A percentile compares a stretch with the other conserved stretches of the same genome.
Conservation (phyloP, 2,329 filamentous ascomycete species). For the Neopestalotiopsis clavispora region DNA sequence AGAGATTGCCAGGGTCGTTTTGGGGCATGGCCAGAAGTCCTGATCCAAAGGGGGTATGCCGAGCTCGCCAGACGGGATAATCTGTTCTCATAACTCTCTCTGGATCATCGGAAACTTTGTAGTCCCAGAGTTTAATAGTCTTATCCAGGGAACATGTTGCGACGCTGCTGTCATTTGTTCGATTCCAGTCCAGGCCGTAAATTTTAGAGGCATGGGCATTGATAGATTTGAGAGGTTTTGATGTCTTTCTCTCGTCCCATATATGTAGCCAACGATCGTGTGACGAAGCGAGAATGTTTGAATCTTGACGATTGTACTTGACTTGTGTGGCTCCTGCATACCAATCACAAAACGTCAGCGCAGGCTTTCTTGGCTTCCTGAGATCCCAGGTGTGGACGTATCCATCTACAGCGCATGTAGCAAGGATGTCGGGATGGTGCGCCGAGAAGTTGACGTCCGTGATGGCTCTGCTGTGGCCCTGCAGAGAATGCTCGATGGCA, state of each 20-base stretch:
- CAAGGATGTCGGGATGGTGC: slow-evolving; percentile 85
- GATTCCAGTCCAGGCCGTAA: slow-evolving; percentile 94
- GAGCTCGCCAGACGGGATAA: slow-evolving; percentile 89
- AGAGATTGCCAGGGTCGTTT: slow-evolving; percentile 81
- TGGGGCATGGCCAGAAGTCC: slow-evolving; percentile 92
- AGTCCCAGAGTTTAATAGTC: slow-evolving; percentile 94
- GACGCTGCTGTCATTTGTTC: slow-evolving; percentile 72
- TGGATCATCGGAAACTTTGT: slow-evolving; percentile 65
- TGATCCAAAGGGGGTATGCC: slow-evolving; percentile 88
- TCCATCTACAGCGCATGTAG: slow-evolving; percentile 90
- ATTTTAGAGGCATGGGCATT: slow-evolving; percentile 91
- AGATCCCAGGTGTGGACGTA: slow-evolving; percentile 95
- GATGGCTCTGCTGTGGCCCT: slow-evolving; percentile 85
- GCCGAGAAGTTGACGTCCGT: slow-evolving; percentile 97
- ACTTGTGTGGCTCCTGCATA: slow-evolving; percentile 93
- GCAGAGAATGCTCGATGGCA: slow-evolving; percentile 84
- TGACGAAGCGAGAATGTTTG: slow-evolving; percentile 86
- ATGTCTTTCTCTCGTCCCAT: slow-evolving; percentile 85
- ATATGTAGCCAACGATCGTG: slow-evolving; percentile 88
- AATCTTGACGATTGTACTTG: slow-evolving; percentile 89
- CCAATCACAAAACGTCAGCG: slow-evolving; percentile 87
- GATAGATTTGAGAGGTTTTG: slow-evolving; percentile 80
- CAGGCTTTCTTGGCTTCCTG: slow-evolving; percentile 73
- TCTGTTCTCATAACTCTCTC: slow-evolving; percentile 80
- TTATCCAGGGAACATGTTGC: slow-evolving; percentile 90